Evolutionary conservation across 768 basidiomycete genomes (phyloP), one percentile per base, ranked within the genome.

Genomic region (Wakefieldia striispora): DNA sequence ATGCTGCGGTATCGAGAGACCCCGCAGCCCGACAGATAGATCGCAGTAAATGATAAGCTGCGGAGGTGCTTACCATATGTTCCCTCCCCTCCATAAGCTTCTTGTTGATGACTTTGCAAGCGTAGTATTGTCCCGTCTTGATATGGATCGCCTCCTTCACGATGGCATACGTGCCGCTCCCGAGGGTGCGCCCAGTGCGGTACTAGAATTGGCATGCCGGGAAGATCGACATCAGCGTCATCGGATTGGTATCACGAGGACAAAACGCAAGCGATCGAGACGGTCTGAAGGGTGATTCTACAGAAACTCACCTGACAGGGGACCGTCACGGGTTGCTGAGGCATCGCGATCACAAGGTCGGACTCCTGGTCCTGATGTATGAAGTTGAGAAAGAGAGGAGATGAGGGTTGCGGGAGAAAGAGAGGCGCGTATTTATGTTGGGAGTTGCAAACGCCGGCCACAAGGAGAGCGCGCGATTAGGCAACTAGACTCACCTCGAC

Each of bases 41-140:
- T 47, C 36, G 52, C 34, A 43, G 50, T 23, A 51, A 43, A 53
- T 47, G 35, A 46, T 21, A 52, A 19, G 39, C 26, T 34, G 23
- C 37, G 33, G 48, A 42, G 7, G 26, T 33, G 64, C 83, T 58
- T 19, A 94, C 95, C 95, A 99, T 98, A 67, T 95, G 85, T 72
- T 98, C 95, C 55, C 95, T 78, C 5, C 95, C 95, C 66, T 95
- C 90, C 94, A 97, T 97, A 50, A 97, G 82, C 64, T 95, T 93
- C 80, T 98, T 98, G 83, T 95, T 97, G 73, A 97, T 94, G 62
- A 98, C 97, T 71, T 99, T 99, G 81, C 95, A 97, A 19, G 95
- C 97, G 76, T 88, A 98, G 73, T 95, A 95, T 69, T 97, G 81
- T 19, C 84, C 83, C 1, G 93, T 92, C 73, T 88, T 85, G 74